These are phyloP conservation scores for Citrus mangshanensis DNA, from an alignment of 345 rosid genomes.

Conservation along the genomic window DNA sequence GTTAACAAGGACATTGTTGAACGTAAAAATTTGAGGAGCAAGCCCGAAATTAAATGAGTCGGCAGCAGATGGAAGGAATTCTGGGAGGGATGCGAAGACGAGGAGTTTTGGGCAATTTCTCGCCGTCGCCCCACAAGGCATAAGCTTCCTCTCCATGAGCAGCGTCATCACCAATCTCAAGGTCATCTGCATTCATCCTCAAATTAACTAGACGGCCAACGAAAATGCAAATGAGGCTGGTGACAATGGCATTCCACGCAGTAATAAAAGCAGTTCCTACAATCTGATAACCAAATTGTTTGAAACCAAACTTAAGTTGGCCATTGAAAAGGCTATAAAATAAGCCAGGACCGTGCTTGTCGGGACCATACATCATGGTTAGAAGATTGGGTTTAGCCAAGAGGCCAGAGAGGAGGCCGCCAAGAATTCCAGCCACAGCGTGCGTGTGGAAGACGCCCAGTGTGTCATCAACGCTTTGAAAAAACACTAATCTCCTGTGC, in stretches of 20 bases:
- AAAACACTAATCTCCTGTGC: slow-evolving; percentile 46
- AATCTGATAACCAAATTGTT: slow-evolving; percentile 38
- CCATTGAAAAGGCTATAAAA: slow-evolving; percentile 28
- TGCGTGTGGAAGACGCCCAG: slow-evolving; percentile 63
- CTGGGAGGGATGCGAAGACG: slow-evolving; percentile 15
- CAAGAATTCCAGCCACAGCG: slow-evolving; percentile 55
- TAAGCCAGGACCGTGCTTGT: slow-evolving; percentile 31
- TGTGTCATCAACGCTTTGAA: slow-evolving; percentile 63
- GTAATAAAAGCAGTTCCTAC: slow-evolving; percentile 39
- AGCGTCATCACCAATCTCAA: slow-evolving; percentile 63
- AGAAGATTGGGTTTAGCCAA: slow-evolving; percentile 45
- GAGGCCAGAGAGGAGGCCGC: slow-evolving; percentile 49
- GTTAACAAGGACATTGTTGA: neutral
- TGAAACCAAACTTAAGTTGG: slow-evolving; percentile 16
- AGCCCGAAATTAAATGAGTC: neutral
- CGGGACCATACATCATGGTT: slow-evolving; percentile 14
- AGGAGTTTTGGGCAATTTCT: slow-evolving; percentile 19
- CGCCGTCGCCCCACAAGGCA: slow-evolving; percentile 53
- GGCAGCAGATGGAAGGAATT: slow-evolving; percentile 26
- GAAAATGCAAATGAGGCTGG: slow-evolving; percentile 51
- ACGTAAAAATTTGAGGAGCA: no score
- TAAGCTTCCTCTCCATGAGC: slow-evolving; percentile 65
- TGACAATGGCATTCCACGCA: slow-evolving; percentile 38
- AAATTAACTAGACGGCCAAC: slow-evolving; percentile 43
- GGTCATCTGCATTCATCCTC: slow-evolving; percentile 56